A percentile compares a stretch with the other conserved stretches of the same genome.
phyloP scores from a whole-genome alignment of 257 asterid species.

The Schizonepeta tenuifolia region DNA sequence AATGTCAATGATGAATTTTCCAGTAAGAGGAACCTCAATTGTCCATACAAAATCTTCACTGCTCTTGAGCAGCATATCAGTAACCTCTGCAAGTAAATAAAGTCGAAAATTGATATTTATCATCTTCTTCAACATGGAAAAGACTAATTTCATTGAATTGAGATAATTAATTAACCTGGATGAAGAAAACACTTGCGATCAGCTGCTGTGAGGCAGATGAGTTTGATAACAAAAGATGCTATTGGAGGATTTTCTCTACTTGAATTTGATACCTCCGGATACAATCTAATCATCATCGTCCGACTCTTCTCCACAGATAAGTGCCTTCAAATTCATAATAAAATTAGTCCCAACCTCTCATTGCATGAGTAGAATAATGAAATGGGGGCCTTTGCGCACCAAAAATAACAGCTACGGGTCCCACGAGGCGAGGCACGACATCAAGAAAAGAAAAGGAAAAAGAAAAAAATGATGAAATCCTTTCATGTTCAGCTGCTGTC shows the following conservation, averaged over 20 bases:
- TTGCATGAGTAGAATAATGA: not conserved
- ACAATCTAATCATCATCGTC: slow-evolving; percentile 25
- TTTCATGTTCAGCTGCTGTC: not conserved
- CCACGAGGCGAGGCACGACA: too few species aligned
- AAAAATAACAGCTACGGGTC: too few species aligned
- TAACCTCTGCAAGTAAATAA: slow-evolving; percentile 29
- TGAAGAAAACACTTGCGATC: slow-evolving; percentile 33
- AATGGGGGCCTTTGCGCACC: too few species aligned
- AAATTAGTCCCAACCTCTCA: not conserved
- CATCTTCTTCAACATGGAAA: not conserved
- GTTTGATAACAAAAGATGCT: slow-evolving; percentile 32
- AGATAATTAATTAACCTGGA: slow-evolving; percentile 29
- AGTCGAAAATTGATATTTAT: not conserved
- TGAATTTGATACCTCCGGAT: slow-evolving; percentile 26
- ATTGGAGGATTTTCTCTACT: slow-evolving; percentile 25
- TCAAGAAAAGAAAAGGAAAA: too few species aligned
- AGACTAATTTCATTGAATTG: not conserved
- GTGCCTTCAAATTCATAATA: slow-evolving; percentile 21
- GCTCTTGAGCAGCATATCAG: slow-evolving; percentile 29
- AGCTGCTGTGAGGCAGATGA: slow-evolving; percentile 30
- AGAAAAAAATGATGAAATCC: too few species aligned
- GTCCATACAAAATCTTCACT: slow-evolving; percentile 29
- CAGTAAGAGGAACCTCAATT: slow-evolving; percentile 26
- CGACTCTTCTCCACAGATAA: slow-evolving; percentile 36
- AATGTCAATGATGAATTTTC: slow-evolving; percentile 34